Percentiles rank a stretch among this genome's conserved stretches.
phyloP scores from a whole-genome alignment of 129 eudicot species.

The Ambrosia artemisiifolia region DNA sequence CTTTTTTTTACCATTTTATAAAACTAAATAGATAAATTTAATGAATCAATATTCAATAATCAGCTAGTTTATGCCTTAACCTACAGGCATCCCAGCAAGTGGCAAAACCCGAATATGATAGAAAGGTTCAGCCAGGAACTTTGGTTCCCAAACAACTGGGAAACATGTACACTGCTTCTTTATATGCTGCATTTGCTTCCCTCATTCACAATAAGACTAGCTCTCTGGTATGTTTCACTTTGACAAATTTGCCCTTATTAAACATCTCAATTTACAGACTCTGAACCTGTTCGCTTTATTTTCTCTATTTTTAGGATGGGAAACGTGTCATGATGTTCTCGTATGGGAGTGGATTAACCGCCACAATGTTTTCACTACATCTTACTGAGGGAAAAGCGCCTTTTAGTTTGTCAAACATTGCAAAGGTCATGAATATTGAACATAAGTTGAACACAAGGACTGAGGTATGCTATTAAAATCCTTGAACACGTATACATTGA shows the following conservation, averaged over 20 bases:
- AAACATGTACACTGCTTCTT: constrained; percentile 96
- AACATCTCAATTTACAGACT: background rate
- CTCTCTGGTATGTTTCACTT: constrained; percentile 51
- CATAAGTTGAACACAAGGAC: constrained; percentile 84
- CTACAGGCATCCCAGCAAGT: constrained; percentile 85
- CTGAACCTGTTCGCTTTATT: background rate
- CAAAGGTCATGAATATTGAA: constrained; percentile 66
- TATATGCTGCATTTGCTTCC: constrained; percentile 91
- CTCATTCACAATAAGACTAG: constrained; percentile 75
- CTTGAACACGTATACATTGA: background rate
- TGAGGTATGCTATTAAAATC: constrained; percentile 52
- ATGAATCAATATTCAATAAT: background rate
- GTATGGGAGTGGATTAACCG: constrained; percentile 85
- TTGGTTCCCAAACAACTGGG: constrained; percentile 94
- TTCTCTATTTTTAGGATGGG: constrained; percentile 49
- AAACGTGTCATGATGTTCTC: constrained; percentile 82
- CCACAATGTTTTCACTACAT: constrained; percentile 83
- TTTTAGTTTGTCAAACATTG: constrained; percentile 84
- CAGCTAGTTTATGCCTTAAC: constrained; percentile 13
- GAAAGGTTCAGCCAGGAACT: constrained; percentile 79
- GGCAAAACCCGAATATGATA: constrained; percentile 74
- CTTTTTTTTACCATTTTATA: background rate
- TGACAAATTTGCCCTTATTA: background rate
- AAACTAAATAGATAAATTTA: background rate
- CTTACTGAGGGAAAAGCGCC: constrained; percentile 72